Evolutionary conservation across 164 flowering plant genomes (phyloP).

Genomic region (Vitis rotundifolia): DNA sequence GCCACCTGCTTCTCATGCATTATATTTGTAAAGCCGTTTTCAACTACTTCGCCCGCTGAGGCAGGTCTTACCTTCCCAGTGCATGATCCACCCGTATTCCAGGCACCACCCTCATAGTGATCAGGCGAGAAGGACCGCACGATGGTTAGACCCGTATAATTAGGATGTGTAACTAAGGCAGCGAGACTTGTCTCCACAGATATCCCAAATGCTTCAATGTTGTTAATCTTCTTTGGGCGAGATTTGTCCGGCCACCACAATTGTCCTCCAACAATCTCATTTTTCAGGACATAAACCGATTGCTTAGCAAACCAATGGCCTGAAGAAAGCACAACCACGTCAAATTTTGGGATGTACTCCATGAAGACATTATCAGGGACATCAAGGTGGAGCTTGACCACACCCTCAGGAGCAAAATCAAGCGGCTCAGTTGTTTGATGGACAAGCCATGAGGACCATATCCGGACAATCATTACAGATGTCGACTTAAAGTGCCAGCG

Average conservation of each 20-base stretch:
- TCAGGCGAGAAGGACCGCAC: slow-evolving; percentile 89
- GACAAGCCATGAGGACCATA: slow-evolving; percentile 99
- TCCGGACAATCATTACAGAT: slow-evolving; percentile 63
- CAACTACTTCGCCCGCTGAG: slow-evolving; percentile 48
- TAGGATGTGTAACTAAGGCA: slow-evolving; percentile 62
- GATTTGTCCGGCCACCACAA: slow-evolving; percentile 86
- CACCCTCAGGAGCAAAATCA: slow-evolving; percentile 72
- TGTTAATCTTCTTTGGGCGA: slow-evolving; percentile 59
- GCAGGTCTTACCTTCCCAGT: slow-evolving; percentile 80
- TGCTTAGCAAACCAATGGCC: slow-evolving; percentile 99
- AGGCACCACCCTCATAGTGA: slow-evolving; percentile 94
- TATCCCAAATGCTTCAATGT: slow-evolving; percentile 75
- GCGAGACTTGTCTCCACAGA: slow-evolving; percentile 78
- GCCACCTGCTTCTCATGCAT: slow-evolving; percentile 82
- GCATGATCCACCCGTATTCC: slow-evolving; percentile 99
- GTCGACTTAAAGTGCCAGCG: slow-evolving; percentile 78
- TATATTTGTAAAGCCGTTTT: slow-evolving; percentile 68
- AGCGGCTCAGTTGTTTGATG: slow-evolving; percentile 58
- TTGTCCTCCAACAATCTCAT: slow-evolving; percentile 89
- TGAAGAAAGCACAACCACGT: slow-evolving; percentile 85
- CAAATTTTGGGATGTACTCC: slow-evolving; percentile 55
- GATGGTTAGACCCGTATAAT: slow-evolving; percentile 78
- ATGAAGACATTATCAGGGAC: slow-evolving; percentile 70
- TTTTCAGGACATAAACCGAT: slow-evolving; percentile 70
- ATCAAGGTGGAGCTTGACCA: slow-evolving; percentile 76